Evolutionary conservation across 1,284 basidiomycete genomes (phyloP).

Genomic region (Exobasidium rhododendri): DNA sequence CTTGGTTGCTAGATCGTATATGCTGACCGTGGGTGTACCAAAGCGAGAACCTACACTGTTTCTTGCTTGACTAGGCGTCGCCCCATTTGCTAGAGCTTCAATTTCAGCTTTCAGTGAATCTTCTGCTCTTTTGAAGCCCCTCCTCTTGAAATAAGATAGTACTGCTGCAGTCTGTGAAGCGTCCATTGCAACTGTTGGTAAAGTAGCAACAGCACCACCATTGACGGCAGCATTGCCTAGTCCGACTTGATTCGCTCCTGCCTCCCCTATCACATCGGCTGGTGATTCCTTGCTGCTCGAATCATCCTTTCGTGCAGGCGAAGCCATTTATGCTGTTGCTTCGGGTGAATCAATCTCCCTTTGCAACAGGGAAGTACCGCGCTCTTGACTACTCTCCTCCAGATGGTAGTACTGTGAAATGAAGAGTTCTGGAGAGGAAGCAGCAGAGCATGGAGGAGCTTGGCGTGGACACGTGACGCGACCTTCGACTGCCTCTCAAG

Average conservation of each 20-base stretch:
- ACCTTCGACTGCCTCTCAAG: not conserved
- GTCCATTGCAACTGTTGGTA: not conserved
- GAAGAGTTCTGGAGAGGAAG: not conserved
- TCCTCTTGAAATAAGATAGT: slow-evolving; percentile 75
- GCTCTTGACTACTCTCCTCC: not conserved
- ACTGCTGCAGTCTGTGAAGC: slow-evolving; percentile 58
- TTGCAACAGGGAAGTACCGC: not conserved
- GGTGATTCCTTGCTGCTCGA: slow-evolving; percentile 1
- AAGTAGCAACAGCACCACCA: not conserved
- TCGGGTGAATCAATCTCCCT: not conserved
- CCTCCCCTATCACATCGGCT: not conserved
- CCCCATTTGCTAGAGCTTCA: slow-evolving; percentile 52
- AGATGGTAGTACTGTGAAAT: no score
- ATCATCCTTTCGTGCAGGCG: slow-evolving; percentile 10
- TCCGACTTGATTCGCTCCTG: not conserved
- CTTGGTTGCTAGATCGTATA: slow-evolving; percentile 57
- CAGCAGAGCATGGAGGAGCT: not conserved
- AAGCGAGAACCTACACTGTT: not conserved
- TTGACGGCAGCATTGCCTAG: not conserved
- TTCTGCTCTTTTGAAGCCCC: slow-evolving; percentile 76
- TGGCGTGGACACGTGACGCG: not conserved
- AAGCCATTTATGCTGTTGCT: slow-evolving; percentile 1
- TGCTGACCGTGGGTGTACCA: slow-evolving; percentile 62
- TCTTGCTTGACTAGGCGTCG: slow-evolving; percentile 27
- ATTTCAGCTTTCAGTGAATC: slow-evolving; percentile 70